Evolutionary conservation across 345 rosid species (phyloP).

Genomic region (Salix koriyanagi): DNA sequence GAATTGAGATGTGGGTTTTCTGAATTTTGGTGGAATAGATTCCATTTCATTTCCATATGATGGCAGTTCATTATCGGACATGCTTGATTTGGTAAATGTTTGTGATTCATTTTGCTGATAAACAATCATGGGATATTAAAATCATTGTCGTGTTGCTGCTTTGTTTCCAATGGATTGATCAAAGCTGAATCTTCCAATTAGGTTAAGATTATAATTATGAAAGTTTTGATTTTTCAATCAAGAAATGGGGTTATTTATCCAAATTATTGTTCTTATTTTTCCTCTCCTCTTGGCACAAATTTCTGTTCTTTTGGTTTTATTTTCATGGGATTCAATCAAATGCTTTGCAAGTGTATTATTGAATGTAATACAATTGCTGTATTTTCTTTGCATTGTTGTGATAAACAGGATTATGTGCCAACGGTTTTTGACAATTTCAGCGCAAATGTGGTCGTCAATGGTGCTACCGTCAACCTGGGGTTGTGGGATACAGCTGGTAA

Average conservation of each 20-base stretch:
- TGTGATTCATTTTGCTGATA: not conserved
- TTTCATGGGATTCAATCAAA: not conserved
- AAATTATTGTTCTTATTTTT: not conserved
- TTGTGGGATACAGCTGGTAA: constrained; percentile 36
- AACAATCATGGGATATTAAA: not conserved
- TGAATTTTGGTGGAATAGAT: not conserved
- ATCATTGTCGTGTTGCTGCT: not conserved
- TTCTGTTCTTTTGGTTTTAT: not conserved
- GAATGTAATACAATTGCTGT: not conserved
- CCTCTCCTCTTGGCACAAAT: not conserved
- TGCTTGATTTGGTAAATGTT: constrained; percentile 10
- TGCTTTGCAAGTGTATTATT: not conserved
- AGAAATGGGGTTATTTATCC: not conserved
- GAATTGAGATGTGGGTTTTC: not conserved
- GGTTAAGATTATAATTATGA: not conserved
- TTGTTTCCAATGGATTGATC: not conserved
- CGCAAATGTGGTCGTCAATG: constrained; percentile 34
- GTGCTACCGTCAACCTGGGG: constrained; percentile 29
- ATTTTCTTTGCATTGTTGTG: not conserved
- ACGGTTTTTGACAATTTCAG: constrained; percentile 38
- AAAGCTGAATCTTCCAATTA: not conserved
- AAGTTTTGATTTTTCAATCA: not conserved
- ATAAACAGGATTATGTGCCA: constrained; percentile 29
- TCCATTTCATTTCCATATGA: not conserved
- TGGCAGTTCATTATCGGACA: not conserved